Percentiles rank a stretch among this genome's conserved stretches.
These are phyloP conservation scores for Pelargonium nanum DNA, from an alignment of 345 rosid genomes.

Conservation along the genomic window DNA sequence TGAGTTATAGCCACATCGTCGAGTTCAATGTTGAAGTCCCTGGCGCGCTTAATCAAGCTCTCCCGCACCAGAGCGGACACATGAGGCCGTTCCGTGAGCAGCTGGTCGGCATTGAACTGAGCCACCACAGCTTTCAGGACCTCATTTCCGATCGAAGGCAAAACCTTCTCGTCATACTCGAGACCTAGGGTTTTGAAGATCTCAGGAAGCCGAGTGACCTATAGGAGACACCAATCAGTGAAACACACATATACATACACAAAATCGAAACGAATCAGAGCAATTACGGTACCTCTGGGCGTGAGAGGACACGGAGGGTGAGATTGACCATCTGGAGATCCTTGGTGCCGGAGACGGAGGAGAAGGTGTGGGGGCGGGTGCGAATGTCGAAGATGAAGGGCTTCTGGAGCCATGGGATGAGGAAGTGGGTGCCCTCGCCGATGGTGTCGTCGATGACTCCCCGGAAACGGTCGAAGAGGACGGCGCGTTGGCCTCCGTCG, in stretches of 20 bases:
- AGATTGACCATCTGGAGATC: conserved; percentile 99
- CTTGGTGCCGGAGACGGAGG: conserved; percentile 88
- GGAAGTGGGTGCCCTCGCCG: conserved; percentile 91
- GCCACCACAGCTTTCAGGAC: conserved; percentile 96
- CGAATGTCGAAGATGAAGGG: conserved; percentile 81
- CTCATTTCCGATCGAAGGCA: conserved; percentile 96
- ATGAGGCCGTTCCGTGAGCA: conserved; percentile 90
- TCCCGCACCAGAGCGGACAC: conserved; percentile 87
- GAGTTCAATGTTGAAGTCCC: conserved; percentile 73
- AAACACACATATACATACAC: too few species aligned
- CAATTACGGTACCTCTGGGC: not conserved
- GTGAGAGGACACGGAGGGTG: conserved; percentile 88
- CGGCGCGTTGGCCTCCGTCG: conserved; percentile 96
- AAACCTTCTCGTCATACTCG: conserved; percentile 88
- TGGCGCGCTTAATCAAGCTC: conserved; percentile 62
- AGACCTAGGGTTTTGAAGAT: conserved; percentile 83
- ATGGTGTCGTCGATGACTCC: conserved; percentile 75
- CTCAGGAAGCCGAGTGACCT: conserved; percentile 60
- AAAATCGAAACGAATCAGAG: not conserved
- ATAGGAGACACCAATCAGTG: not conserved
- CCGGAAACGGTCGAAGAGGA: conserved; percentile 78
- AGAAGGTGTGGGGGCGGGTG: conserved; percentile 87
- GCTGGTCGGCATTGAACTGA: conserved; percentile 96
- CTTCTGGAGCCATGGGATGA: conserved; percentile 83
- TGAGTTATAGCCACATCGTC: conserved; percentile 97